Evolutionary conservation across 1,139 yeast genomes (phyloP).

Genomic region (Spathaspora sp.): DNA sequence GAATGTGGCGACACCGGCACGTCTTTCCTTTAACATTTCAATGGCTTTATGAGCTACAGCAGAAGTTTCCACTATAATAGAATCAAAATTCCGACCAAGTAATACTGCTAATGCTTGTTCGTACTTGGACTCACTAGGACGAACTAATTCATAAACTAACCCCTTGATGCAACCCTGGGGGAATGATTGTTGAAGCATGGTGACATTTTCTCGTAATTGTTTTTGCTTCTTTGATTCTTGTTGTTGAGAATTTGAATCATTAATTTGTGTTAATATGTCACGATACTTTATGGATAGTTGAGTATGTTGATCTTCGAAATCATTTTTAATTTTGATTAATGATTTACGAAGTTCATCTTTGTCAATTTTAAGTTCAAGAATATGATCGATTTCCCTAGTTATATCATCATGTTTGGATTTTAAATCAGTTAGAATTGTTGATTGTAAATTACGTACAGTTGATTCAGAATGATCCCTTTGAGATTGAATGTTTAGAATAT

Average conservation of each 20-base stretch:
- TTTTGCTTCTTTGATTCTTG: constrained; percentile 74
- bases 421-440: constrained; percentile 31
- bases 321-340: constrained; percentile 47
- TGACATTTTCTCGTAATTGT: constrained; percentile 68
- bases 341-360: constrained; percentile 41
- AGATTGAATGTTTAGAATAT: constrained; percentile 38
- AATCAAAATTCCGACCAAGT: constrained; percentile 76
- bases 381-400: constrained; percentile 30
- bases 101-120: constrained; percentile 77
- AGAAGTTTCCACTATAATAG: constrained; percentile 78
- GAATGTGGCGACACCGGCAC: constrained; percentile 82
- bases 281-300: constrained; percentile 64
- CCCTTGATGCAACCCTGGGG: constrained; percentile 77
- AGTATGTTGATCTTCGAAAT: constrained; percentile 47
- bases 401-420: constrained; percentile 34
- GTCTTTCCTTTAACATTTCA: constrained; percentile 77
- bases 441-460: constrained; percentile 37
- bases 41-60: constrained; percentile 82
- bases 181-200: constrained; percentile 63
- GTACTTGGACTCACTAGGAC: constrained; percentile 74
- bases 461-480: constrained; percentile 44
- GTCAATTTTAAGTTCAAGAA: constrained; percentile 35
- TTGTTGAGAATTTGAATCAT: constrained; percentile 72
- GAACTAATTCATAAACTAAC: constrained; percentile 72
- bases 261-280: constrained; percentile 59